A percentile compares a stretch with the other conserved stretches of the same genome.
phyloP scores from a whole-genome alignment of 2,329 filamentous ascomycete genomes.

The Dothiorella sarmentorum region DNA sequence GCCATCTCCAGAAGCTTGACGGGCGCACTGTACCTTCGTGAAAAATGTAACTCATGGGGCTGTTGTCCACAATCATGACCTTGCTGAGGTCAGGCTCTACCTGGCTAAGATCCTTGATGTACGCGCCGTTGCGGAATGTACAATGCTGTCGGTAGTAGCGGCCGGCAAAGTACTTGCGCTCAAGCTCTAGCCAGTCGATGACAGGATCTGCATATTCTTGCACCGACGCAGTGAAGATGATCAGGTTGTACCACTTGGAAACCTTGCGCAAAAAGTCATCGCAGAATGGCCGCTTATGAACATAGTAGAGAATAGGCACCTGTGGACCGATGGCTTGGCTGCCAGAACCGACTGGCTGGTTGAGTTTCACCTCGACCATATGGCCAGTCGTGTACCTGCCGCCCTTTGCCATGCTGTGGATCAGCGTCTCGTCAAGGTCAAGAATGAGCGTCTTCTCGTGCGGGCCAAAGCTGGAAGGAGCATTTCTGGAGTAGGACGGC shows the following conservation, averaged over 20 bases:
- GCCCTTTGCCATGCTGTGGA: conserved; percentile 96
- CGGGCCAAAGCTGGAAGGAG: conserved; percentile 34
- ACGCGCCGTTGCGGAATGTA: conserved; percentile 90
- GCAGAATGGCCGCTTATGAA: conserved; percentile 94
- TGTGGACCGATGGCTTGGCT: conserved; percentile 73
- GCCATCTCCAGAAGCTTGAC: not conserved
- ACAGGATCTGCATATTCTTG: conserved; percentile 98
- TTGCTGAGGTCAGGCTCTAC: conserved; percentile 96
- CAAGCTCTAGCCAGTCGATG: conserved; percentile 96
- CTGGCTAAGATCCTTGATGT: conserved; percentile 95
- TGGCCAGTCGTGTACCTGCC: conserved; percentile 94
- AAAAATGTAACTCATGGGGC: conserved; percentile 96
- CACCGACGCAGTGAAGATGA: conserved; percentile 94
- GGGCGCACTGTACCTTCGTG: conserved; percentile 71
- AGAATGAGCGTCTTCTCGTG: conserved; percentile 87
- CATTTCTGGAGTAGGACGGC: conserved; percentile 69
- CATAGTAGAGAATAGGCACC: conserved; percentile 96
- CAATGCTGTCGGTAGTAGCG: conserved; percentile 97
- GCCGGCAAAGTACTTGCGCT: conserved; percentile 92
- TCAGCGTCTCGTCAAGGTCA: conserved; percentile 94
- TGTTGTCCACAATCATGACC: conserved; percentile 99
- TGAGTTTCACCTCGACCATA: conserved; percentile 96
- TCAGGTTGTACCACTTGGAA: conserved; percentile 96
- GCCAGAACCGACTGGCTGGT: conserved; percentile 65
- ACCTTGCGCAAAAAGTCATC: conserved; percentile 93